phyloP scores from a whole-genome alignment of 352 stramenopile genomes.

The Globisporangium mamillatum region DNA sequence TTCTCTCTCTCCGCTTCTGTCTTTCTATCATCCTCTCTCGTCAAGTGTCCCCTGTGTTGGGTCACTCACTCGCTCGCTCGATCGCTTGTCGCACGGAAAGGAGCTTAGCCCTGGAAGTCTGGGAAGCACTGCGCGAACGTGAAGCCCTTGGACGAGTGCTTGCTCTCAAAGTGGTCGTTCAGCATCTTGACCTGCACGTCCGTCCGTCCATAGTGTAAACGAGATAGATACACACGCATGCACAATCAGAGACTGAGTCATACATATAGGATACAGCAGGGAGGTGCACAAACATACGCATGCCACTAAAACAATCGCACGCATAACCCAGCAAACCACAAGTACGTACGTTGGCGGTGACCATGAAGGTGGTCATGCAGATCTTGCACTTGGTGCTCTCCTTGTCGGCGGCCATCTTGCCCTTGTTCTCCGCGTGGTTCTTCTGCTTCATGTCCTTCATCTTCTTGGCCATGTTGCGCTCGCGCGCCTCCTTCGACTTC shows the following conservation, averaged over 20 bases:
- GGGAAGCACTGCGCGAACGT: conserved; percentile 42
- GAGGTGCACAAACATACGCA: not conserved
- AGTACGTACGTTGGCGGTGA: conserved; percentile 72
- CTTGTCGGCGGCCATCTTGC: conserved; percentile 82
- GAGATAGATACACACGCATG: not conserved
- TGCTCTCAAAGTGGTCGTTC: conserved; percentile 83
- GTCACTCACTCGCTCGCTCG: not conserved
- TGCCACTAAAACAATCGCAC: not conserved
- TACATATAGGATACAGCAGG: not conserved
- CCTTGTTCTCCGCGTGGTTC: conserved; percentile 74
- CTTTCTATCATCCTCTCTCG: not conserved
- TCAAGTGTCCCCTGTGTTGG: not conserved
- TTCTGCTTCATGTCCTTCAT: conserved; percentile 78
- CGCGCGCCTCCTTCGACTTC: conserved; percentile 77
- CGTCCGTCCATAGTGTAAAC: not conserved
- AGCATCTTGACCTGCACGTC: conserved; percentile 46
- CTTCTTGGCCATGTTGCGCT: conserved; percentile 86
- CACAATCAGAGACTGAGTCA: not conserved
- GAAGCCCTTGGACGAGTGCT: conserved; percentile 71
- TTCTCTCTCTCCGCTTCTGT: not conserved
- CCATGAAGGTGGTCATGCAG: conserved; percentile 86
- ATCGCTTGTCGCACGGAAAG: not conserved
- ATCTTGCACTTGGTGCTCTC: conserved; percentile 85
- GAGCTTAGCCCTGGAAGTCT: conserved; percentile 1
- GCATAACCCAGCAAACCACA: too few relatives aligned